phyloP scores from a whole-genome alignment of 2,329 filamentous ascomycete species.

The Clarireedia hainanense region DNA sequence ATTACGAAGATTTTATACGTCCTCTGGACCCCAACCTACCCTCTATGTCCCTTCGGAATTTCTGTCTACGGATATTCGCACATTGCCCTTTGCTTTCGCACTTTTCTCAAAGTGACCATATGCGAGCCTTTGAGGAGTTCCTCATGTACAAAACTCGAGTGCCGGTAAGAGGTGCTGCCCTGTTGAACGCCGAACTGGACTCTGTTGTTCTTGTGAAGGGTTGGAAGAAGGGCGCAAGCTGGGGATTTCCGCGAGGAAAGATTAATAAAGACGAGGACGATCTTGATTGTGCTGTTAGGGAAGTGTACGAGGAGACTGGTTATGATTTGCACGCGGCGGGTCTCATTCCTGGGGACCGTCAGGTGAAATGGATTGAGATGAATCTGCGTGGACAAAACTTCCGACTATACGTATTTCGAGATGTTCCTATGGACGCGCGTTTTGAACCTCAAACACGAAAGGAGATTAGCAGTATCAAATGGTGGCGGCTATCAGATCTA shows the following conservation, averaged over 20 bases:
- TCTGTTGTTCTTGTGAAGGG: slow-evolving; percentile 89
- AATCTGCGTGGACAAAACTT: slow-evolving; percentile 91
- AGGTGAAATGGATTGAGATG: slow-evolving; percentile 78
- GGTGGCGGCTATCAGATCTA: slow-evolving; percentile 85
- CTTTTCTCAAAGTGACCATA: slow-evolving; percentile 70
- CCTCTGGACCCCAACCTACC: slow-evolving; percentile 79
- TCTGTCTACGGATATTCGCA: slow-evolving; percentile 85
- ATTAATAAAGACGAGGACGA: slow-evolving; percentile 97
- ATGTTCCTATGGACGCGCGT: slow-evolving; percentile 75
- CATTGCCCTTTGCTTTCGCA: slow-evolving; percentile 83
- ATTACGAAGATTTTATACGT: slow-evolving; percentile 98
- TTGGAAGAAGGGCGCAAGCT: slow-evolving; percentile 94
- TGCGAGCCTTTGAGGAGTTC: slow-evolving; percentile 83
- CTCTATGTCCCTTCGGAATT: slow-evolving; percentile 74
- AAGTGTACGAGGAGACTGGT: slow-evolving; percentile 95
- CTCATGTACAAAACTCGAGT: slow-evolving; percentile 90
- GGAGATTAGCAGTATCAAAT: slow-evolving; percentile 94
- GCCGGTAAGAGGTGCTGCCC: slow-evolving; percentile 86
- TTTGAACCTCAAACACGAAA: slow-evolving; percentile 91
- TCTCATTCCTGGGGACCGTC: slow-evolving; percentile 60
- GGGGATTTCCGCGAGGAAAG: slow-evolving; percentile 95
- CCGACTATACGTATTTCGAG: slow-evolving; percentile 83
- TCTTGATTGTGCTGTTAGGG: slow-evolving; percentile 84
- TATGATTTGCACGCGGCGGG: slow-evolving; percentile 72
- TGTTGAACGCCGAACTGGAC: slow-evolving; percentile 93